phyloP scores from a whole-genome alignment of 371 early-diverging fungal species.

The Apophysomyces ossiformis region DNA sequence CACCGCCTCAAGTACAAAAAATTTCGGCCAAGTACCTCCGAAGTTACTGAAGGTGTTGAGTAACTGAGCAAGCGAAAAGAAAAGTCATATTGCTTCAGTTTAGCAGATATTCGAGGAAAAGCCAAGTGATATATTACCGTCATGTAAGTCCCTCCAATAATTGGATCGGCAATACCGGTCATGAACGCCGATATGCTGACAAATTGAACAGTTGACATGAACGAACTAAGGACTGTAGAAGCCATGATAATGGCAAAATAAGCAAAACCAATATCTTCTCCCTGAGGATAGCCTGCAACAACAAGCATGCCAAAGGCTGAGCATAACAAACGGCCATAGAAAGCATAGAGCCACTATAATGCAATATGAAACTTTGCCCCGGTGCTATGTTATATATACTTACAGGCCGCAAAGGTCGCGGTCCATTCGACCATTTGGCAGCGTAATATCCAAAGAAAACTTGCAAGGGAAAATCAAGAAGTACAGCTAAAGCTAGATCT shows the following conservation, averaged over 20 bases:
- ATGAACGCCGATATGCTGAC: constrained; percentile 95
- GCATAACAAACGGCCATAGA: constrained; percentile 81
- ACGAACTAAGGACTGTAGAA: constrained; percentile 83
- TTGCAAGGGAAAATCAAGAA: constrained; percentile 96
- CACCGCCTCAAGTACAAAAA: constrained; percentile 93
- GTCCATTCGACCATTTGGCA: constrained; percentile 92
- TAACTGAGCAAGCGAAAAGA: constrained; percentile 52
- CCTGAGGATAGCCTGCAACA: constrained; percentile 80
- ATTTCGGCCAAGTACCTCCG: constrained; percentile 97
- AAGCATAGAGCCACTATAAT: constrained; percentile 92
- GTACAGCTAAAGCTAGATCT: constrained; percentile 88
- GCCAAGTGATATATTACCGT: constrained; percentile 60
- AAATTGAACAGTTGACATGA: constrained; percentile 93
- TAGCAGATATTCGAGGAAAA: neutral
- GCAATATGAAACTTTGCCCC: neutral
- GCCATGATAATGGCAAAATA: constrained; percentile 86
- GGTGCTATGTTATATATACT: constrained; percentile 18
- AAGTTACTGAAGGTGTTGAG: constrained; percentile 95
- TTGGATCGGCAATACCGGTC: constrained; percentile 93
- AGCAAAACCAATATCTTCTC: constrained; percentile 60
- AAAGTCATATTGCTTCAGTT: neutral
- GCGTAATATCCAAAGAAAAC: constrained; percentile 96
- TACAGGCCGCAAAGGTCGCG: constrained; percentile 85
- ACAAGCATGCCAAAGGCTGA: constrained; percentile 85
- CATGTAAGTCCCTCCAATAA: constrained; percentile 98